A percentile compares a stretch with the other conserved stretches of the same genome.
phyloP scores from a whole-genome alignment of 148 eudicot species.

The Persicaria tinctoria region DNA sequence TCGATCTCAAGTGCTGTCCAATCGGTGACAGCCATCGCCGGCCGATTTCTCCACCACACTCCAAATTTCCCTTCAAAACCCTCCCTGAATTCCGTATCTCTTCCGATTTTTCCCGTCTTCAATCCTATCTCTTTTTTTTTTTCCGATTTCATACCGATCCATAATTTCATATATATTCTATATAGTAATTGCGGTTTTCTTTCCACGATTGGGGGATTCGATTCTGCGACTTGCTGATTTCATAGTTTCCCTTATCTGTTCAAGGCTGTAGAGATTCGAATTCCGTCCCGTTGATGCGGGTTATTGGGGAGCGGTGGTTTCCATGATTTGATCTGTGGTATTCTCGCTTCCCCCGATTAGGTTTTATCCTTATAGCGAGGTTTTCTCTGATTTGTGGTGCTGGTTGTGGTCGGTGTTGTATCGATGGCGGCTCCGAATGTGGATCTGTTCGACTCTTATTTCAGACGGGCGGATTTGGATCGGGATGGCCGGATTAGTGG shows the following conservation, averaged over 20 bases:
- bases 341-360: background rate
- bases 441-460: constrained; percentile 85
- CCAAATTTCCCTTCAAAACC: constrained; percentile 8
- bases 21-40: constrained; percentile 28
- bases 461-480: constrained; percentile 85
- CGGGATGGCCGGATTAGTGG: constrained; percentile 92
- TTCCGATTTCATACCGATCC: background rate
- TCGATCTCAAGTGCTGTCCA: constrained; percentile 9
- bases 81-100: constrained; percentile 10
- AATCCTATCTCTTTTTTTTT: background rate
- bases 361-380: background rate
- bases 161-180: background rate
- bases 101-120: background rate
- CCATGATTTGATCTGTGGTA: background rate
- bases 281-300: background rate
- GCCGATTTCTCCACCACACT: constrained; percentile 16
- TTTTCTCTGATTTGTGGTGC: background rate
- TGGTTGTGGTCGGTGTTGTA: background rate
- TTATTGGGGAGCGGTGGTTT: background rate
- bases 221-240: constrained; percentile 5
- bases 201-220: constrained; percentile 6
- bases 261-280: background rate
- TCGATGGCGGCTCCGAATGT: constrained; percentile 50
- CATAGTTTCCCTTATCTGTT: background rate
- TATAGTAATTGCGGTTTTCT: background rate